Evolutionary conservation across 148 eudicot genomes (phyloP).

Genomic region (Gaultheria prostrata): DNA sequence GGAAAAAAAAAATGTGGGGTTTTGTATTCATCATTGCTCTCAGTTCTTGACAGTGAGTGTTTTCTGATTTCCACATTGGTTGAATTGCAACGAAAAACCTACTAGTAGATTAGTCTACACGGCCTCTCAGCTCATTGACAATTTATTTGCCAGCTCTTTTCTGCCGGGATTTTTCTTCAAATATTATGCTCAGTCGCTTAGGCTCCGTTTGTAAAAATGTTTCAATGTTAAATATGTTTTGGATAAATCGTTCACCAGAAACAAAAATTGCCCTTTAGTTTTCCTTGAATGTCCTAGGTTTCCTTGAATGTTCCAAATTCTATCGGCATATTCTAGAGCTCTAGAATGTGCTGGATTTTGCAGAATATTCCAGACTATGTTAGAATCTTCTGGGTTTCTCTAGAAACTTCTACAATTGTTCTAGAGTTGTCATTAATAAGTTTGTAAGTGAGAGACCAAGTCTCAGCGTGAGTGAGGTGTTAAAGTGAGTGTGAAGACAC

Average conservation of each 20-base stretch:
- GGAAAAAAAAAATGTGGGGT: neutral
- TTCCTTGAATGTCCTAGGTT: neutral
- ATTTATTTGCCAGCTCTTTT: neutral
- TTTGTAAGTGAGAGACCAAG: neutral
- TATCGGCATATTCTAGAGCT: neutral
- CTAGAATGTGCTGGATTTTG: neutral
- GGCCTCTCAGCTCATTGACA: neutral
- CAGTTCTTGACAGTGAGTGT: neutral
- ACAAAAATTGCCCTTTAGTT: neutral
- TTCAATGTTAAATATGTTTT: neutral
- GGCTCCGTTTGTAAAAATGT: neutral
- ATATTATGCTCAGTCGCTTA: neutral
- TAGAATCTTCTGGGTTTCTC: neutral
- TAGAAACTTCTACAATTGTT: neutral
- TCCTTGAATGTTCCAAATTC: neutral
- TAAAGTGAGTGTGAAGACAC: neutral
- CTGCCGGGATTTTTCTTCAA: neutral
- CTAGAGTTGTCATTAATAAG: neutral
- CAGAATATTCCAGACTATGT: neutral
- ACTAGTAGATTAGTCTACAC: neutral
- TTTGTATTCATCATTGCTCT: neutral
- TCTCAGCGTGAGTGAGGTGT: neutral
- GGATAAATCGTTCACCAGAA: neutral
- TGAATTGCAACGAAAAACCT: neutral
- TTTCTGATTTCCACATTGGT: neutral